Evolutionary conservation across 768 basidiomycete species (phyloP).

Genomic region (Leucocoprinus birnbaumii): DNA sequence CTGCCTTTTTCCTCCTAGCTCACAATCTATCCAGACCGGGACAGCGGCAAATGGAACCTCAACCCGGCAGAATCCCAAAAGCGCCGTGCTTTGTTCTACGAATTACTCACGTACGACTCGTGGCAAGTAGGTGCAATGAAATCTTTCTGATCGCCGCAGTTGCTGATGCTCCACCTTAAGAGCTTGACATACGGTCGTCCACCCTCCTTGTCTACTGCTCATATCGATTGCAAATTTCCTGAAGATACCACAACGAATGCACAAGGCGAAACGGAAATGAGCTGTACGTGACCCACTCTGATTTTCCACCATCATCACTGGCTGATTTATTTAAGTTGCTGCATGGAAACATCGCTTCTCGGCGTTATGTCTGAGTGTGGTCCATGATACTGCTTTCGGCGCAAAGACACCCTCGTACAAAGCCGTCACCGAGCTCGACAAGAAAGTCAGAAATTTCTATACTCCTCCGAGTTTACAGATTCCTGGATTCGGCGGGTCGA

Average conservation of each 20-base stretch:
- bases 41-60: conserved; percentile 64
- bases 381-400: conserved; percentile 69
- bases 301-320: not conserved
- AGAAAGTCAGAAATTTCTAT: conserved; percentile 61
- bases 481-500: conserved; percentile 57
- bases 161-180: conserved; percentile 27
- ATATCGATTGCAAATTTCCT: conserved; percentile 55
- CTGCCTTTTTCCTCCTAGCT: not conserved
- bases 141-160: conserved; percentile 1
- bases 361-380: conserved; percentile 56
- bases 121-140: conserved; percentile 53
- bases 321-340: conserved; percentile 35
- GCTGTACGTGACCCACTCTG: conserved; percentile 40
- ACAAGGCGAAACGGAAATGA: conserved; percentile 56
- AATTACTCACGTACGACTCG: conserved; percentile 64
- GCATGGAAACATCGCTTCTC: conserved; percentile 72
- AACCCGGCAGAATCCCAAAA: conserved; percentile 52
- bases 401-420: conserved; percentile 60
- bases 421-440: conserved; percentile 61
- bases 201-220: conserved; percentile 56
- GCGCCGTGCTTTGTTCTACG: conserved; percentile 61
- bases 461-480: conserved; percentile 64
- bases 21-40: conserved; percentile 49
- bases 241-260: conserved; percentile 41
- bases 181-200: conserved; percentile 72